Evolutionary conservation across 2,329 filamentous ascomycete species (phyloP), one percentile per base, ranked within the genome.

Genomic region (Ophiocordyceps robertsii): DNA sequence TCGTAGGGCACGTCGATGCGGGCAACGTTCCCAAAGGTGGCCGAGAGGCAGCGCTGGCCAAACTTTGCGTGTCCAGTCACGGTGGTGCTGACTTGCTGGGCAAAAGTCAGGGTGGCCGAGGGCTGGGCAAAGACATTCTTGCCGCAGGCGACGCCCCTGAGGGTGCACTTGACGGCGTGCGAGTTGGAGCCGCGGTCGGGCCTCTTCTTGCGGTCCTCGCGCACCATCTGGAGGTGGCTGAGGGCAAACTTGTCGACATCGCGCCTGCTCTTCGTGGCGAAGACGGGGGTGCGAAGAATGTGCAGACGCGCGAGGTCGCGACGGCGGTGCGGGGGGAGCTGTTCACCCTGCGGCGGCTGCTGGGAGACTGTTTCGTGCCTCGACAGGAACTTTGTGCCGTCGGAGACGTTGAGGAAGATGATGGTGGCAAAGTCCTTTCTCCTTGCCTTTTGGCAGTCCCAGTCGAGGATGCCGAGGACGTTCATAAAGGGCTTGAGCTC

Each of bases 1-100:
- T 64, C 61, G 32, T 72, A 68, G 0, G 68, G 60, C 13, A 79
- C 67, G 39, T 74, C 66, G 30, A 77, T 57, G 4, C 62, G 46
- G 0, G 47, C 46, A 1, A 47, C 49, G 5, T 43, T 40, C 0
- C 21, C 17, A 3, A 68, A 52, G 0, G 46, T 60, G 31, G 75
- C 47, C 27, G 67, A 61, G 40, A 78, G 50, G 3, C 50, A 51
- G 6, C 58, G 55, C 42, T 62, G 66, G 11, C 62, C 59, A 48
- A 77, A 74, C 43, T 62, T 65, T 37, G 51, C 66, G 14, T 68
- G 58, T 4, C 55, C 53, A 35, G 55, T 37, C 1, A 27, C 12
- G 16, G 13, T 9, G 11, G 40, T 8, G 13, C 44, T 55, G 45
- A 53, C 54, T 44, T 68, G 74, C 53, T 65, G 49, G 3, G 66